A percentile compares a stretch with the other conserved stretches of the same genome.
Conservation (phyloP, 352 stramenopile genomes). For the Phytophthora pluvialis region DNA sequence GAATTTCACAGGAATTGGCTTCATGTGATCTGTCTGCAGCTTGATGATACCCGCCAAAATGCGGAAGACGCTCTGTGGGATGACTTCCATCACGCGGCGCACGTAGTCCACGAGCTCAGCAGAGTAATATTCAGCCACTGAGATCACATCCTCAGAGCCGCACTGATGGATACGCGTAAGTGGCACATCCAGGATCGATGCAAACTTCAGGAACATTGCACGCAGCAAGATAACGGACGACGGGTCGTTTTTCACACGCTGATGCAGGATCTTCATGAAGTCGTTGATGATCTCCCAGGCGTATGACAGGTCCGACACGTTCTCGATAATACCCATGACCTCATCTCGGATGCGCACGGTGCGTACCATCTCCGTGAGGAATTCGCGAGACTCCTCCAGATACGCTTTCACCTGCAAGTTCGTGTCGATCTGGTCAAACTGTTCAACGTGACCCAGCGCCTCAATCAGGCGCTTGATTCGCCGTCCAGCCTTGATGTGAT, state of each 20-base stretch:
- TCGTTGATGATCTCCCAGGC: constrained; percentile 95
- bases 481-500: constrained; percentile 93
- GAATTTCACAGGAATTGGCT: constrained; percentile 92
- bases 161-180: constrained; percentile 94
- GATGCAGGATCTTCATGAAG: constrained; percentile 95
- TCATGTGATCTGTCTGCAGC: constrained; percentile 92
- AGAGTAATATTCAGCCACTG: constrained; percentile 95
- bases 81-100: constrained; percentile 94
- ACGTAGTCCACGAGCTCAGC: constrained; percentile 95
- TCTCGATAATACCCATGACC: constrained; percentile 93
- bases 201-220: constrained; percentile 95
- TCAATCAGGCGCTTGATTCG: constrained; percentile 95
- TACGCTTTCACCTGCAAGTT: constrained; percentile 96
- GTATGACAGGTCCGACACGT: constrained; percentile 95
- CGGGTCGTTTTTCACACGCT: constrained; percentile 93
- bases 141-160: constrained; percentile 92
- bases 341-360: constrained; percentile 93
- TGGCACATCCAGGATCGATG: constrained; percentile 94
- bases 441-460: constrained; percentile 94
- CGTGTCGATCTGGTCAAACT: constrained; percentile 96
- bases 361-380: constrained; percentile 95
- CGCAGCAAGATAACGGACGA: constrained; percentile 93
- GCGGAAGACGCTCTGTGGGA: constrained; percentile 95
- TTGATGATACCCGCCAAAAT: constrained; percentile 94
- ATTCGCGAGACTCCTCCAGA: constrained; percentile 90